phyloP scores from a whole-genome alignment of 257 asterid genomes.

The Buddleja alternifolia region DNA sequence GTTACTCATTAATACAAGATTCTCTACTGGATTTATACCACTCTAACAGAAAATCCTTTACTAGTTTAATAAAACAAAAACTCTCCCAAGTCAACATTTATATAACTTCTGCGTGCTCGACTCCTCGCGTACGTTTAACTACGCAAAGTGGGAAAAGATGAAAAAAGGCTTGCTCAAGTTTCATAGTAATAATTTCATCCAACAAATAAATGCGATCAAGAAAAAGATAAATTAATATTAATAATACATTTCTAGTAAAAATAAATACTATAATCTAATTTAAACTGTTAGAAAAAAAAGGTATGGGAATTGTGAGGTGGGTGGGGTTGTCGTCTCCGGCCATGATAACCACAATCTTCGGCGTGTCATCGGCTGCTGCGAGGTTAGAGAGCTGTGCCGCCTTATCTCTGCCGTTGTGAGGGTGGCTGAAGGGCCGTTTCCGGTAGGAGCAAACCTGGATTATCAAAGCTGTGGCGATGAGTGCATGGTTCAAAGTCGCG shows the following conservation, averaged over 20 bases:
- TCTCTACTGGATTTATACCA: no score
- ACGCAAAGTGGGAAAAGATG: background rate
- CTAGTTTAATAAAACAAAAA: background rate
- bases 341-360: constrained; percentile 59
- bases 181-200: background rate
- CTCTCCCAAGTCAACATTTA: constrained; percentile 20
- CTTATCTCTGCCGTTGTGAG: constrained; percentile 26
- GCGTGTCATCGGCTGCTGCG: constrained; percentile 20
- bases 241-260: no score
- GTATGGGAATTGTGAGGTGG: constrained; percentile 44
- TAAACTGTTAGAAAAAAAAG: background rate
- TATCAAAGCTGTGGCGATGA: constrained; percentile 43
- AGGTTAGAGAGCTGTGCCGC: background rate
- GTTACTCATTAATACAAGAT: no score
- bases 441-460: constrained; percentile 47
- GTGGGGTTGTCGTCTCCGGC: constrained; percentile 61
- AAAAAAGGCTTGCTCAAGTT: background rate
- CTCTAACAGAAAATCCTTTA: background rate
- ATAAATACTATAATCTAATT: no score
- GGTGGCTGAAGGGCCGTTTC: constrained; percentile 5
- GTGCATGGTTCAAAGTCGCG: no score
- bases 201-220: no score
- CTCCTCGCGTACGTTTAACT: constrained; percentile 21
- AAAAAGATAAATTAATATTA: no score
- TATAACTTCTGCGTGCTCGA: constrained; percentile 14